Conservation (phyloP, 2,329 filamentous ascomycete genomes). For the Colletotrichum brevisporum region DNA sequence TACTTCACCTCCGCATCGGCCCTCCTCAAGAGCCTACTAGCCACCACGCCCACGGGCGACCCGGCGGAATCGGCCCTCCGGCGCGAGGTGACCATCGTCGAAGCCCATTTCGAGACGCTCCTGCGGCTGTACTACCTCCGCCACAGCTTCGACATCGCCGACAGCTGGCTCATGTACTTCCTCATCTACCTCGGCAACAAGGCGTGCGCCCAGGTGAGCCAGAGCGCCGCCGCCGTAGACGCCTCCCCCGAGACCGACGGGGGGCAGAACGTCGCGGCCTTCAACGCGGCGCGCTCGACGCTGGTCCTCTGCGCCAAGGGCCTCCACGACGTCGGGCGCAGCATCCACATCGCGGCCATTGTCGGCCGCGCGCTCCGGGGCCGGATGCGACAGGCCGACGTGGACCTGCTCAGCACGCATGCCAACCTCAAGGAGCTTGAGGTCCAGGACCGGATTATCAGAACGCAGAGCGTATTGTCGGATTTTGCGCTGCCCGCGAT, state of each 20-base stretch:
- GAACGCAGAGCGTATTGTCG: neutral
- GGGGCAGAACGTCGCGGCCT: neutral
- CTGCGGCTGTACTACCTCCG: neutral
- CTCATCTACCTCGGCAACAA: neutral
- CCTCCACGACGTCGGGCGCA: neutral
- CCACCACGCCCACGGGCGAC: neutral
- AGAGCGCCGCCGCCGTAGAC: no score
- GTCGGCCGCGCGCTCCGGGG: neutral
- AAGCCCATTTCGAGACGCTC: neutral
- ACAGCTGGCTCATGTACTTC: neutral
- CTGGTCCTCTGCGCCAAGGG: neutral
- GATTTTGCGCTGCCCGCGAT: neutral
- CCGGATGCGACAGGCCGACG: neutral
- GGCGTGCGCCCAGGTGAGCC: neutral
- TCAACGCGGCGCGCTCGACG: neutral
- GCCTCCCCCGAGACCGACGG: neutral
- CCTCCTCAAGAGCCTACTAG: neutral
- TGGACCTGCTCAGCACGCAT: neutral
- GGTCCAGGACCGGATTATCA: neutral
- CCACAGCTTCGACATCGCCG: neutral
- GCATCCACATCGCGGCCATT: neutral
- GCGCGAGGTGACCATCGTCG: neutral
- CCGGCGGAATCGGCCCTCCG: neutral
- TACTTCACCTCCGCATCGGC: neutral
- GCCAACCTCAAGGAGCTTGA: neutral